These are phyloP conservation scores for Penicillium psychrofluorescens DNA, from an alignment of 495 filamentous ascomycete species.

Conservation along the genomic window DNA sequence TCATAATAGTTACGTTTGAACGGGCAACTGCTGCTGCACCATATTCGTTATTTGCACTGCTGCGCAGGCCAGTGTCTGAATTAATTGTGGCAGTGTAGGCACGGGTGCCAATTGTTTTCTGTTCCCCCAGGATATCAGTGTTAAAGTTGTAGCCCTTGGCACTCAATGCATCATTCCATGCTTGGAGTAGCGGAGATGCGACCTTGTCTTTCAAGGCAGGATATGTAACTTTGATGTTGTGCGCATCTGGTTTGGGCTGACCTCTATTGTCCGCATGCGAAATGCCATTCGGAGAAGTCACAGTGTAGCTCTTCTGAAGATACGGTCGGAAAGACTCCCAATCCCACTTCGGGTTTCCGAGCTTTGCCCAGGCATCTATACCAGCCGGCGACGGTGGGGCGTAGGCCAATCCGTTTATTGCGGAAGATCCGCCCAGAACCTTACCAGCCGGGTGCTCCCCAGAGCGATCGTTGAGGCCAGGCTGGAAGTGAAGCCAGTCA, in stretches of 20 bases:
- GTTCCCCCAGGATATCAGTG: conserved; percentile 6
- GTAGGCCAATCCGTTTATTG: conserved; percentile 21
- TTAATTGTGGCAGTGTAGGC: conserved; percentile 14
- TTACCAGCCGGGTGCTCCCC: conserved; percentile 20
- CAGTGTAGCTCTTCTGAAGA: conserved; percentile 10
- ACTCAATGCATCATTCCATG: conserved; percentile 19
- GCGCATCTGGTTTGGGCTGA: no score
- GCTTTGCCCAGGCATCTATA: conserved; percentile 46
- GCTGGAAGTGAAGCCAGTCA: conserved; percentile 1
- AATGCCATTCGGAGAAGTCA: no score
- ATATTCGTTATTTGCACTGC: conserved; percentile 16
- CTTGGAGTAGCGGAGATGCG: conserved; percentile 6
- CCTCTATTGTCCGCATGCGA: not conserved
- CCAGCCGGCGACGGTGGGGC: conserved; percentile 27
- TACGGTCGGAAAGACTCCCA: conserved; percentile 44
- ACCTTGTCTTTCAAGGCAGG: conserved; percentile 6
- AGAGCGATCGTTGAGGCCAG: conserved; percentile 14
- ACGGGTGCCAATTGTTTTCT: conserved; percentile 7
- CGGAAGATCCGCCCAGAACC: conserved; percentile 26
- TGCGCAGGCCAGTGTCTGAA: conserved; percentile 23
- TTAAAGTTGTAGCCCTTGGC: conserved; percentile 10
- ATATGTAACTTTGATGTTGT: conserved; percentile 18
- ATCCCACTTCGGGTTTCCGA: conserved; percentile 49
- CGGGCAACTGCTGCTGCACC: conserved; percentile 33
- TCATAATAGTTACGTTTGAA: conserved; percentile 42